Evolutionary conservation across 305 asterid species (phyloP), one percentile per base, ranked within the genome.

Genomic region (Rubia peregrina): DNA sequence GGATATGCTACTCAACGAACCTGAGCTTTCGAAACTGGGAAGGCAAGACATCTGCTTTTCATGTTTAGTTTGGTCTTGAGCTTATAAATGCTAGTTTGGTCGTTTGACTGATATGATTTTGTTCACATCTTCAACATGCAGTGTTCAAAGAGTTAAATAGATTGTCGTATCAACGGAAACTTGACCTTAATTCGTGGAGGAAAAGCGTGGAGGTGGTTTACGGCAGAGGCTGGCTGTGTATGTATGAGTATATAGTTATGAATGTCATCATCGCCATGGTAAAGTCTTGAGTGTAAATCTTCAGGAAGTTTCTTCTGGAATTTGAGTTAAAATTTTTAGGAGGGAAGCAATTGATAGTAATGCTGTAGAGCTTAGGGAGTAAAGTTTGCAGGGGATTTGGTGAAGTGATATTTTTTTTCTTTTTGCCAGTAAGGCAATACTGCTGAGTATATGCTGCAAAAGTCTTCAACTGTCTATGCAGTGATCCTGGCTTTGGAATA

Each of bases 1-100:
- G 55, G 89, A 91, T 61, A 71, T 91, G 90, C 86, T 94, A 77
- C 89, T 88, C 64, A 89, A 87, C 71, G 96, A 87, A 76, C 98
- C 95, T n/a, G 95, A 85, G 88, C 91, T 91, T 49, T 84, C 90
- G 6, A 85, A 83, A 46, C 67, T 91, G 78, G 96, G 90, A 81
- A 85, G 96, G 97, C 86, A 85, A 43, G 78, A 60, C 30, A 68
- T 68, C 9, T 38, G 9, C 13, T 41, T 4, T 11, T 42, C 3
- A 12, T 56, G 30, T 40, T 36, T 60, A 19, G 40, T 49, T 17
- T 24, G 11, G 4, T 38, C 26, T 56, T 19, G 22, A 63, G 21
- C 53, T 61, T 44, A 63, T 60, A 13, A n/a, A 51, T 55, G 36
- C 21, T 53, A 19, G n/a, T 3, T 19, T 41, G 40, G 22, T 38